Evolutionary conservation across 1,284 basidiomycete genomes (phyloP).

Genomic region (Trichosporon sp.): DNA sequence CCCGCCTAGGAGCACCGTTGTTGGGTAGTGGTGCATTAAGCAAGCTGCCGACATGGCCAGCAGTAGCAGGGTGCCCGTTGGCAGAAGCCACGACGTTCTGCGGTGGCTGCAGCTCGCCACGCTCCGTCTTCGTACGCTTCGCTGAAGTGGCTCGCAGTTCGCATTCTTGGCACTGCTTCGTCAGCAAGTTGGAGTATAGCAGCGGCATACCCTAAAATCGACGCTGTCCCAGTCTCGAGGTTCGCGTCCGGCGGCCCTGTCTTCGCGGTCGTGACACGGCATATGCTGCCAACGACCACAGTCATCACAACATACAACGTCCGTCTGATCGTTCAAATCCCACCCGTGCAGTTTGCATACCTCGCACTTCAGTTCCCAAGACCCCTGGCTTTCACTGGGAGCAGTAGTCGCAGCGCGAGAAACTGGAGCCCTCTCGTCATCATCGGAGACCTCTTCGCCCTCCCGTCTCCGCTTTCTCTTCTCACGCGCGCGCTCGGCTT

Average conservation of each 20-base stretch:
- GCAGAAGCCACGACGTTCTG: neutral
- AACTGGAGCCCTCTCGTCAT: conserved; percentile 22
- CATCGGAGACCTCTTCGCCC: conserved; percentile 36
- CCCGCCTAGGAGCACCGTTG: neutral
- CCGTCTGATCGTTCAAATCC: conserved; percentile 57
- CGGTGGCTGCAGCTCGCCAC: neutral
- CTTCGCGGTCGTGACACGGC: conserved; percentile 52
- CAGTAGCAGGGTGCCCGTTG: neutral
- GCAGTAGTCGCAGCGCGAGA: conserved; percentile 10
- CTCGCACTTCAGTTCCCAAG: conserved; percentile 61
- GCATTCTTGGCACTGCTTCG: conserved; percentile 46
- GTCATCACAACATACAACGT: conserved; percentile 60
- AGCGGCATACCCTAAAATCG: conserved; percentile 45
- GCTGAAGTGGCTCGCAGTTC: conserved; percentile 32
- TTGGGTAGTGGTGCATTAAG: neutral
- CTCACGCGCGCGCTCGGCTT: conserved; percentile 52
- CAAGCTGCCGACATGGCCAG: neutral
- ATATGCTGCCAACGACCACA: conserved; percentile 60
- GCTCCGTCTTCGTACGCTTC: conserved; percentile 32
- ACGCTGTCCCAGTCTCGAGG: conserved; percentile 55
- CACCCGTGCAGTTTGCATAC: conserved; percentile 58
- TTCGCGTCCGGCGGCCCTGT: conserved; percentile 41
- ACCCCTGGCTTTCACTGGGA: conserved; percentile 16
- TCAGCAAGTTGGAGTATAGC: neutral
- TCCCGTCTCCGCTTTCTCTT: conserved; percentile 46